phyloP scores from a whole-genome alignment of 1,284 basidiomycete species.

The Tilletia horrida region DNA sequence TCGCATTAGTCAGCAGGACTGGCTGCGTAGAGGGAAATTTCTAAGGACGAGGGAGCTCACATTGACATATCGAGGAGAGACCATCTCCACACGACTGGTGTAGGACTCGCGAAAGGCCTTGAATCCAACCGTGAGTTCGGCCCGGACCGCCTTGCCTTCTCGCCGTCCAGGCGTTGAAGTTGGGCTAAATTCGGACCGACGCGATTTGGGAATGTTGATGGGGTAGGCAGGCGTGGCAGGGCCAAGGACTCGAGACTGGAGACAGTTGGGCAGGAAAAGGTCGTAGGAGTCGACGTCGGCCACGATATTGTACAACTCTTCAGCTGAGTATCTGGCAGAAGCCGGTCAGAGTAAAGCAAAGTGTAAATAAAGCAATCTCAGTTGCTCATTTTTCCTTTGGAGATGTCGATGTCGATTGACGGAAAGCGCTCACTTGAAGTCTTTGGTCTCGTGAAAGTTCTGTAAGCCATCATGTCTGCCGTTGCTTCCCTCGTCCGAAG shows the following conservation, averaged over 20 bases:
- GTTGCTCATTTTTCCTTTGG: not conserved
- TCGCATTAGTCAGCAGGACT: constrained; percentile 9
- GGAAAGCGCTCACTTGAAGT: constrained; percentile 1
- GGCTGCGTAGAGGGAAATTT: constrained; percentile 18
- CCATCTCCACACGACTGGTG: constrained; percentile 75
- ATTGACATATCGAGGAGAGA: constrained; percentile 71
- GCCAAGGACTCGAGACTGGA: constrained; percentile 67
- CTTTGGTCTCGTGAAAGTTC: constrained; percentile 9
- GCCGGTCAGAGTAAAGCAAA: no score
- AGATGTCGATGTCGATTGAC: not conserved
- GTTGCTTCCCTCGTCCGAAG: not conserved
- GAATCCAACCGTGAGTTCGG: constrained; percentile 84
- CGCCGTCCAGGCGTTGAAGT: not conserved
- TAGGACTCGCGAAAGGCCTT: constrained; percentile 83
- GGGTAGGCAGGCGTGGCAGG: constrained; percentile 17
- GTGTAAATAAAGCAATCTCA: no score
- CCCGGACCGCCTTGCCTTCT: constrained; percentile 57
- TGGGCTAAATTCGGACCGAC: no score
- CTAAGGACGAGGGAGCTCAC: constrained; percentile 60
- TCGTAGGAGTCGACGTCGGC: constrained; percentile 82
- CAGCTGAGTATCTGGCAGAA: constrained; percentile 64
- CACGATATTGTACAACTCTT: constrained; percentile 79
- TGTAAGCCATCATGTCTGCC: not conserved
- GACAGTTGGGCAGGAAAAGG: constrained; percentile 85
- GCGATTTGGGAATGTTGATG: no score